Conservation (phyloP, 139 green algal genomes). For the Chlorella sp. region DNA sequence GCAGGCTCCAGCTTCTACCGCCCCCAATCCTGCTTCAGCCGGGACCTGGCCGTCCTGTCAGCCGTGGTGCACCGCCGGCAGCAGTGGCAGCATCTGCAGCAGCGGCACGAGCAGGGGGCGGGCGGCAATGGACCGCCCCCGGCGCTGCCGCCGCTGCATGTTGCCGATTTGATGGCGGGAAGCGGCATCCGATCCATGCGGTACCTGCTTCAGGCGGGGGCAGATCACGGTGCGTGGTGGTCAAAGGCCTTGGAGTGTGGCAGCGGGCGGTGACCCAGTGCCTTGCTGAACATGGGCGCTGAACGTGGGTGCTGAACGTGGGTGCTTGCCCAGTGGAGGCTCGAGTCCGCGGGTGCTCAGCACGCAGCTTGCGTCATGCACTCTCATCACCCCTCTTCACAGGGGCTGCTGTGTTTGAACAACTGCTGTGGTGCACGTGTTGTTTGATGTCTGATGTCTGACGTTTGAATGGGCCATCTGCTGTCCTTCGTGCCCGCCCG, state of each 20-base stretch:
- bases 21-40: conserved; percentile 27
- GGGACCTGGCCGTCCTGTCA: conserved; percentile 25
- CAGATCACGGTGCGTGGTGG: background rate
- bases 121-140: background rate
- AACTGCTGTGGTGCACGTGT: background rate
- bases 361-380: background rate
- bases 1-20: conserved; percentile 25
- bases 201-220: conserved; percentile 19
- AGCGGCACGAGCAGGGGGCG: background rate
- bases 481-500: background rate
- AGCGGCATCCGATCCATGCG: conserved; percentile 17
- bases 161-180: conserved; percentile 18
- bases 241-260: too few species aligned
- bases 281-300: background rate
- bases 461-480: too few species aligned
- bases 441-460: too few species aligned
- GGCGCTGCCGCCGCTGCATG: conserved; percentile 14
- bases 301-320: too few species aligned
- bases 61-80: conserved; percentile 2
- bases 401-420: too few species aligned
- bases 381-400: background rate
- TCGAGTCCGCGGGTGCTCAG: too few species aligned
- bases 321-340: background rate
- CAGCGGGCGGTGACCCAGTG: background rate
- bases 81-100: background rate